A percentile compares a stretch with the other conserved stretches of the same genome.
phyloP scores from a whole-genome alignment of 306 rosid species.

The Malus asiatica region DNA sequence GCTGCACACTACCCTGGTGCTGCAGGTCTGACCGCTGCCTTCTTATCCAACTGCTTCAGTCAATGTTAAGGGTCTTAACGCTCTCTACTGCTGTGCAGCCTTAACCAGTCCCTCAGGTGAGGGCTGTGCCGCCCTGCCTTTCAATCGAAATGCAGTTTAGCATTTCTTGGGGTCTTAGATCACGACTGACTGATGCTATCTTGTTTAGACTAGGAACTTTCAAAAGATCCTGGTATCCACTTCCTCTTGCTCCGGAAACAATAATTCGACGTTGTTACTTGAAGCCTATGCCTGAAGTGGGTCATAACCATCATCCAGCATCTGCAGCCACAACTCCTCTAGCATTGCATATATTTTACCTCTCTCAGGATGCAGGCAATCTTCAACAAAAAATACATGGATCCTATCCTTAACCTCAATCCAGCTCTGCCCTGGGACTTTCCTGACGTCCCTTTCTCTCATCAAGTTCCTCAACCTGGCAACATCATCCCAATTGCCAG shows the following conservation, averaged over 20 bases:
- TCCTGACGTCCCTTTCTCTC: constrained; percentile 48
- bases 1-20: background rate
- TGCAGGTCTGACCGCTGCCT: no score
- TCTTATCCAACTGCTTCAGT: no score
- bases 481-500: constrained; percentile 55
- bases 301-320: constrained; percentile 50
- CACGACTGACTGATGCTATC: background rate
- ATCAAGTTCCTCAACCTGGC: constrained; percentile 50
- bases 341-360: constrained; percentile 40
- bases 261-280: background rate
- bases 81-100: no score
- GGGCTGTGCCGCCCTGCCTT: no score
- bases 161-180: no score
- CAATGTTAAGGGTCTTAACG: no score
- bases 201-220: background rate
- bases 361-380: constrained; percentile 56
- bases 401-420: constrained; percentile 49
- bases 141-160: no score
- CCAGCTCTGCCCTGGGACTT: constrained; percentile 65
- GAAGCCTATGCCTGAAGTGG: constrained; percentile 29
- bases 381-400: constrained; percentile 62
- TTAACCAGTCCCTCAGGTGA: no score
- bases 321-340: constrained; percentile 58
- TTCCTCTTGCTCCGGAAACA: background rate
- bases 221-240: background rate